These are phyloP conservation scores for Lactarius tabidus DNA, from an alignment of 768 basidiomycete species.

Conservation along the genomic window DNA sequence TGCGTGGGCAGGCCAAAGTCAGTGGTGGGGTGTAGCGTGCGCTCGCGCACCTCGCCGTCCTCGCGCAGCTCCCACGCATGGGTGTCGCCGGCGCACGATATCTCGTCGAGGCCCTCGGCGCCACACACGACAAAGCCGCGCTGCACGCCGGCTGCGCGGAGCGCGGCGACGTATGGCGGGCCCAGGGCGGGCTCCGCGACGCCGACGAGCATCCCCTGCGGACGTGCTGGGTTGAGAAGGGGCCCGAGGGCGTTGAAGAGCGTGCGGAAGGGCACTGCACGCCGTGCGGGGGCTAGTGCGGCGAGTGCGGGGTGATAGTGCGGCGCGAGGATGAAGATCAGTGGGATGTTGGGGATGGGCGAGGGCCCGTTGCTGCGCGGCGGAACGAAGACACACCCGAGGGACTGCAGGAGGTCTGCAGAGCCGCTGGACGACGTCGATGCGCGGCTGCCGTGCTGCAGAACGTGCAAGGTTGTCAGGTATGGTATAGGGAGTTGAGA, in stretches of 20 bases:
- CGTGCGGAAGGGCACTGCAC: slow-evolving; percentile 86
- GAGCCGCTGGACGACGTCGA: slow-evolving; percentile 94
- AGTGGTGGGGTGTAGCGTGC: slow-evolving; percentile 53
- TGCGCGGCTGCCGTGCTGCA: slow-evolving; percentile 83
- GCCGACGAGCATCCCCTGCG: slow-evolving; percentile 87
- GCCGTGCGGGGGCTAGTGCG: slow-evolving; percentile 76
- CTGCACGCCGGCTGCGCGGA: slow-evolving; percentile 68
- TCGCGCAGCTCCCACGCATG: slow-evolving; percentile 71
- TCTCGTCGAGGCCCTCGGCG: slow-evolving; percentile 87
- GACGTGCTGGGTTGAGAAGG: slow-evolving; percentile 85
- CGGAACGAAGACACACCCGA: slow-evolving; percentile 71
- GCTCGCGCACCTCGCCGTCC: slow-evolving; percentile 60
- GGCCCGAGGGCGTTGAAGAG: slow-evolving; percentile 96
- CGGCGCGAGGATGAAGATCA: slow-evolving; percentile 91
- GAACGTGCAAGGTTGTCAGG: background rate
- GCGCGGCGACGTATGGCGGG: slow-evolving; percentile 68
- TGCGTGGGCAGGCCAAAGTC: slow-evolving; percentile 76
- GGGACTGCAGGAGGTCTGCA: slow-evolving; percentile 83
- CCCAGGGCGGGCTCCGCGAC: slow-evolving; percentile 83
- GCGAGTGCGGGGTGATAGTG: slow-evolving; percentile 90
- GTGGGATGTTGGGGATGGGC: slow-evolving; percentile 64
- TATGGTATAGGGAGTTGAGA: background rate
- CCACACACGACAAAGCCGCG: slow-evolving; percentile 93
- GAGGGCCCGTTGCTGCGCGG: slow-evolving; percentile 55
- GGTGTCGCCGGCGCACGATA: slow-evolving; percentile 90